These are phyloP conservation scores for Hirschfeldia incana DNA, from an alignment of 345 rosid species.

Conservation along the genomic window DNA sequence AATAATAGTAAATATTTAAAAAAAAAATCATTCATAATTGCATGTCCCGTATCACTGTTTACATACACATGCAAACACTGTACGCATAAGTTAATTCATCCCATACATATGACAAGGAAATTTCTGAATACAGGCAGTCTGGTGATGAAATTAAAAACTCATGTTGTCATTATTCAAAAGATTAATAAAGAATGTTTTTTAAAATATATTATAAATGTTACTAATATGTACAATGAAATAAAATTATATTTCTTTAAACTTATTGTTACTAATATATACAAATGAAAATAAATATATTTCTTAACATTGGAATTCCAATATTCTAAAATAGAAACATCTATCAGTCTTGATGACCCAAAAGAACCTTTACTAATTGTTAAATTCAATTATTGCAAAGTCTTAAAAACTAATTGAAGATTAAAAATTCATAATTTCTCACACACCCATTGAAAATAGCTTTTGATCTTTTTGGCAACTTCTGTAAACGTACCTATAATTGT, in stretches of 20 bases:
- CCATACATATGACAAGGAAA: background rate
- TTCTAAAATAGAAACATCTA: background rate
- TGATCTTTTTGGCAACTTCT: background rate
- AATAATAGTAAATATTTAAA: too few species aligned
- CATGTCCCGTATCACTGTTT: conserved; percentile 27
- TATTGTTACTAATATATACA: background rate
- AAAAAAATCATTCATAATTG: conserved; percentile 28
- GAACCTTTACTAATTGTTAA: too few species aligned
- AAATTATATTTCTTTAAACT: background rate
- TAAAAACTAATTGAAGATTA: background rate
- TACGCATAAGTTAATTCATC: background rate
- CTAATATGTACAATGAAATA: background rate
- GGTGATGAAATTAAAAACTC: background rate
- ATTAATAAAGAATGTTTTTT: too few species aligned
- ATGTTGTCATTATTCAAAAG: background rate
- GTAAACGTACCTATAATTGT: background rate
- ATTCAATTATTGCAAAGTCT: background rate
- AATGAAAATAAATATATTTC: background rate
- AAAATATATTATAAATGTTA: too few species aligned
- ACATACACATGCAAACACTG: conserved; percentile 33
- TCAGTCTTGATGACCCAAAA: too few species aligned
- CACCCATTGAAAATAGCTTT: background rate
- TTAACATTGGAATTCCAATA: background rate
- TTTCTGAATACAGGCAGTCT: background rate
- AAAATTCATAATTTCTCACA: background rate